Base-by-base conservation (phyloP, 768 basidiomycete species). In the Suillus discolor region DNA sequence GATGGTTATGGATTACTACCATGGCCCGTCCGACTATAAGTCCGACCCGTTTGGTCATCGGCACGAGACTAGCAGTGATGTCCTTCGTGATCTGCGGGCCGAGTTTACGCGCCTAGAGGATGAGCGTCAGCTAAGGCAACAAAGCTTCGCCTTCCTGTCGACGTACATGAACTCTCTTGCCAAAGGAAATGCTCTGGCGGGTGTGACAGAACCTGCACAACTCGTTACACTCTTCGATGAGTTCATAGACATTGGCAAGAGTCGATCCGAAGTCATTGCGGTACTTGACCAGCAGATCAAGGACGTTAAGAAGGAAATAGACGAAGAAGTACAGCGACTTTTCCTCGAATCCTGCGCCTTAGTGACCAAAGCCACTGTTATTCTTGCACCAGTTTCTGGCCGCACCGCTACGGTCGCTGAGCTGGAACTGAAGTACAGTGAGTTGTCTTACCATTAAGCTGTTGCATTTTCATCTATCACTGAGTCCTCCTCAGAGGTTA, bases 91-190 rank as follows among this genome's bases (percentile, higher is more conserved):
- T 23, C 59, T 72, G 8, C 61, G 59, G 39, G 23, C 34, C 15
- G 69, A 73, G 23, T 66, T 49, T 36, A 34, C 62, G 38, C 66
- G 65, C 34, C 60, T 74, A 12, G 47, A 62, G 61, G 67, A 74
- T 12, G 73, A 73, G 60, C 66, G 28, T n/a, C 61, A 64, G 1
- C 42, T 72, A 62, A 71, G 69, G 51, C 64, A 72, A 38, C 64
- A 71, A 39, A 66, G 71, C 47, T 61, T 72, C 60, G 51, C 61
- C 12, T 74, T 74, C 51, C 65, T 74, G 31, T 71, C 73, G 6
- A 74, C 72, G 2, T 72, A 71, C 34, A 74, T 73, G 69, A 67
- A 74, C 49, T 74, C 73, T 23, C 69, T 73, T 23, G 72, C 73
- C 8, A 65, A 72, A 49, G 72, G 67, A 66, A 69, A 72, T n/a